A percentile compares a stretch with the other conserved stretches of the same genome.
Evolutionary conservation across 2,329 filamentous ascomycete species (phyloP).

Genomic region (Sporothrix phasma): DNA sequence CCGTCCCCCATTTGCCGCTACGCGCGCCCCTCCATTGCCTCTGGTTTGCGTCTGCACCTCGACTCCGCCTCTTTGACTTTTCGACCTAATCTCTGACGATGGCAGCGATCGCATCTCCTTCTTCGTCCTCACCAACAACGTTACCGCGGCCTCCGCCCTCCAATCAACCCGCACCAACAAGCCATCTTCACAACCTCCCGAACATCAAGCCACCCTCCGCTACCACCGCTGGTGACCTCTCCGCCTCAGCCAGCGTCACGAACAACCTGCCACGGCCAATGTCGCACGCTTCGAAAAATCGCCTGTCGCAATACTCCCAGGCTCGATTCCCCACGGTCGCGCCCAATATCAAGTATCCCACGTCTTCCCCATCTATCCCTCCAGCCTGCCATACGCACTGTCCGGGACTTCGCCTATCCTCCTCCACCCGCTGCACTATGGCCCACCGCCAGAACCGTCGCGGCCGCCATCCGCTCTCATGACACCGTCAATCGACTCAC

Average conservation of each 20-base stretch:
- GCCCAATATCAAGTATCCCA: constrained; percentile 73
- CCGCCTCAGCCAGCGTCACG: constrained; percentile 39
- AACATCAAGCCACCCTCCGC: constrained; percentile 43
- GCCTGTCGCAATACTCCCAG: constrained; percentile 73
- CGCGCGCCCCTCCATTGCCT: neutral
- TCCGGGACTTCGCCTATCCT: constrained; percentile 90
- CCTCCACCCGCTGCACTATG: constrained; percentile 78
- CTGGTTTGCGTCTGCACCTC: neutral
- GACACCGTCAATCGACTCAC: constrained; percentile 67
- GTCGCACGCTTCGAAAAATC: constrained; percentile 70
- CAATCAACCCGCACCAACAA: neutral
- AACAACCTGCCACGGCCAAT: constrained; percentile 52
- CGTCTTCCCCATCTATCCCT: constrained; percentile 73
- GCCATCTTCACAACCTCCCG: constrained; percentile 23
- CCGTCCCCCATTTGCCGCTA: constrained; percentile 5
- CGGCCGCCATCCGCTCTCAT: constrained; percentile 64
- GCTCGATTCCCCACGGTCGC: constrained; percentile 62
- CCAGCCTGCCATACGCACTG: constrained; percentile 75
- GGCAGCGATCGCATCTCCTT: constrained; percentile 48
- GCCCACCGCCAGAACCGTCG: constrained; percentile 67
- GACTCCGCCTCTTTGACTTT: neutral
- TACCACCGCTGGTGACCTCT: constrained; percentile 49
- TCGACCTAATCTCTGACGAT: constrained; percentile 23
- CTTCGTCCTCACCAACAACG: constrained; percentile 40
- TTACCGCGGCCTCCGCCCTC: constrained; percentile 34